A percentile compares a stretch with the other conserved stretches of the same genome.
phyloP scores from a whole-genome alignment of 768 basidiomycete species.

The Auriscalpium vulgare region DNA sequence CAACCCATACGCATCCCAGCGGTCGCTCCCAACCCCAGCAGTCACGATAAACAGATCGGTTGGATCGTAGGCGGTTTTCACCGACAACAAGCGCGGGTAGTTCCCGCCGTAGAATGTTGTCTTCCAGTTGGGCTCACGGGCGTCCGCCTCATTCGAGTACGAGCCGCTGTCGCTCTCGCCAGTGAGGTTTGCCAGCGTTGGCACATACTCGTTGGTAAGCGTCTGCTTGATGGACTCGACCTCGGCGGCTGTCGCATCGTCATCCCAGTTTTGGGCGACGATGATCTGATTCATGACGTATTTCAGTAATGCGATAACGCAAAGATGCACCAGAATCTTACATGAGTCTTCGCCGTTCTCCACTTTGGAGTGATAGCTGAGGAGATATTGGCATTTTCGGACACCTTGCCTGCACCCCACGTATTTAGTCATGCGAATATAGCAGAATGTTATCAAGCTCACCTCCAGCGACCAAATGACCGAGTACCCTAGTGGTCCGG shows the following conservation, averaged over 20 bases:
- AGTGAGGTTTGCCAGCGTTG: slow-evolving; percentile 8
- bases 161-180: slow-evolving; percentile 8
- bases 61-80: background rate
- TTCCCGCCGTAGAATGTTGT: slow-evolving; percentile 4
- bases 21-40: slow-evolving; percentile 12
- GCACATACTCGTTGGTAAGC: background rate
- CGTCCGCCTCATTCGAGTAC: slow-evolving; percentile 13
- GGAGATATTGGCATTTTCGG: slow-evolving; percentile 25
- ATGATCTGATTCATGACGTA: background rate
- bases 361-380: slow-evolving; percentile 29
- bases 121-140: slow-evolving; percentile 13
- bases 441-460: background rate
- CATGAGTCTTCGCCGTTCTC: slow-evolving; percentile 31
- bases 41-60: slow-evolving; percentile 8
- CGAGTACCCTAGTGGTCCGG: too few species aligned
- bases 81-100: background rate
- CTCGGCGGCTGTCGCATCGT: background rate
- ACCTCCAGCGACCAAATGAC: slow-evolving; percentile 13
- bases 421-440: background rate
- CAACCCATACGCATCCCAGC: slow-evolving; percentile 5
- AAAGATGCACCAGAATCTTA: slow-evolving; percentile 7
- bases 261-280: background rate
- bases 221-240: background rate
- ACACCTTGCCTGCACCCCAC: slow-evolving; percentile 16
- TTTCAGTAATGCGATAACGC: background rate